Evolutionary conservation across 2,329 filamentous ascomycete genomes (phyloP), one percentile per base, ranked within the genome.

Genomic region (Reticulascus tulasneorum): DNA sequence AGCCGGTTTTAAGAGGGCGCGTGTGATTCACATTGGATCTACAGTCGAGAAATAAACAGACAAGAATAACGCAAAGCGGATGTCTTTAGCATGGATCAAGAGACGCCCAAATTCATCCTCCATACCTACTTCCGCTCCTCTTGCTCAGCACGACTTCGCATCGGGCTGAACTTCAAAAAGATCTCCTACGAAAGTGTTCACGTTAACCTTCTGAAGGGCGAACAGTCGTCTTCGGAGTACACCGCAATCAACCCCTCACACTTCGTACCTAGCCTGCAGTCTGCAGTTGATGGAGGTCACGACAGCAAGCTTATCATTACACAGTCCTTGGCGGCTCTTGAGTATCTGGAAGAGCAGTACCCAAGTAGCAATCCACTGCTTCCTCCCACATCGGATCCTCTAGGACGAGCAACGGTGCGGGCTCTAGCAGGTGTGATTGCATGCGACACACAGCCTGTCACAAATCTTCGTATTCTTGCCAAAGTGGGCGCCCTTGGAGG

Each of bases 41-140:
- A n/a, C n/a, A n/a, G n/a, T n/a, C n/a, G n/a, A n/a, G n/a, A n/a
- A n/a, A n/a, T n/a, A n/a, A n/a, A n/a, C n/a, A n/a, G n/a, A n/a
- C n/a, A n/a, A n/a, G n/a, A n/a, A n/a, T n/a, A n/a, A n/a, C n/a
- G n/a, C n/a, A n/a, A n/a, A n/a, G n/a, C n/a, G n/a, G n/a, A n/a
- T n/a, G n/a, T n/a, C n/a, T n/a, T n/a, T n/a, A n/a, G n/a, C n/a
- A n/a, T n/a, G n/a, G n/a, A n/a, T n/a, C n/a, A n/a, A n/a, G n/a
- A n/a, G n/a, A n/a, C n/a, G n/a, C n/a, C n/a, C n/a, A n/a, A n/a
- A n/a, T n/a, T n/a, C 48, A 63, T 56, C 2, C 68, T 82, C 9
- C 70, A 82, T 60, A 73, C 67, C 42, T 82, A 79, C 59, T 80
- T 74, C 57, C 67, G 75, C 44, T 82, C 78, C 30, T 80, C 76